Evolutionary conservation across 495 filamentous ascomycete species (phyloP), one percentile per base, ranked within the genome.

Genomic region (Cudoniella acicularis): DNA sequence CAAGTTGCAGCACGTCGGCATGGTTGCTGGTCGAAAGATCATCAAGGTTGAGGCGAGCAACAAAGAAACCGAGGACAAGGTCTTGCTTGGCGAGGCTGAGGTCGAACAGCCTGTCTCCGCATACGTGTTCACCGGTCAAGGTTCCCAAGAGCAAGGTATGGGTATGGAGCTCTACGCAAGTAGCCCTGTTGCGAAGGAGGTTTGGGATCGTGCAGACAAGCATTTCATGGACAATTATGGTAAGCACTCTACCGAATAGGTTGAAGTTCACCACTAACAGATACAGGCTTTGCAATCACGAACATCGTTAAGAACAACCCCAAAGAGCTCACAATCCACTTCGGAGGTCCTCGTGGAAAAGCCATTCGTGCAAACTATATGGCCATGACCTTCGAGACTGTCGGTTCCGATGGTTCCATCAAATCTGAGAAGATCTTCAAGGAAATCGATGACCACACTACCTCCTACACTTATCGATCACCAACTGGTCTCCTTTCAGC

Each of bases 371-470:
- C 95, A 68, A 98, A 98, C 72, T 99, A 99, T 80, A 98, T 98
- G 91, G 85, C 92, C 25, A 99, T 99, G 94, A 97, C 95, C 58
- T 98, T 98, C 75, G 95, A 99, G 76, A 91, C 92, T 3, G 91
- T 99, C 36, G 87, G 87, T 47, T 77, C 89, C 6, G 94, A 99
- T 68, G 94, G 94, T 9, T 82, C 83, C 3, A 88, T 93, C 75
- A 97, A 96, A 74, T 96, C 95, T 1, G 94, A 98, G 77, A 96
- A 94, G 77, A 98, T 98, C 68, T 98, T 98, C 85, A 98, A 98
- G 77, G 91, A 94, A 63, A 89, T 98, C 56, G 80, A 88, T 64
- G 93, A 97, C 72, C 86, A 79, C 67, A 97, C 94, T 0, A 87
- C 88, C 1, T 96, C 90, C 0, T 98, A 98, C 79, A 97, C 94